phyloP scores from a whole-genome alignment of 1,284 basidiomycete species.

The Earliella scabrosa region DNA sequence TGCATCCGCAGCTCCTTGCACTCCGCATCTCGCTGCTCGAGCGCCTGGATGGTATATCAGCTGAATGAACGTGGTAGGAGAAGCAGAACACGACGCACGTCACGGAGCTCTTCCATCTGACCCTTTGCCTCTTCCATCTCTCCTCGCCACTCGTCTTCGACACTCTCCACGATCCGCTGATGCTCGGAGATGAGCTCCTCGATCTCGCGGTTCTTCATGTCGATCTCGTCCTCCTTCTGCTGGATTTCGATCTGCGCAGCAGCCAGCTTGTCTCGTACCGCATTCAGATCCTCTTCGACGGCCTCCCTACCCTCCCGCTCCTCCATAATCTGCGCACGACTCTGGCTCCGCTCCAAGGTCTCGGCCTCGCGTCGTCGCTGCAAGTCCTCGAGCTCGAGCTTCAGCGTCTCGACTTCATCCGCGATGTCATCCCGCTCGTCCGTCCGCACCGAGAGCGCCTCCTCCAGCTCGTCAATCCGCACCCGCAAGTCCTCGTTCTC shows the following conservation, averaged over 20 bases:
- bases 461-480: conserved; percentile 63
- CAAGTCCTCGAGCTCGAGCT: conserved; percentile 71
- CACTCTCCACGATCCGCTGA: conserved; percentile 64
- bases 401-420: conserved; percentile 65
- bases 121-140: conserved; percentile 74
- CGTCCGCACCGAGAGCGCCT: conserved; percentile 56
- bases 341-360: conserved; percentile 67
- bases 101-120: conserved; percentile 76
- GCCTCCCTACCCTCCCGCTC: conserved; percentile 73
- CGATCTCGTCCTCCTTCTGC: conserved; percentile 83
- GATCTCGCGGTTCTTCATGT: conserved; percentile 72
- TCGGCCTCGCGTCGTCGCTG: conserved; percentile 64
- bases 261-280: conserved; percentile 74
- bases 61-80: neutral
- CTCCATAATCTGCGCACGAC: conserved; percentile 69
- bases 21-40: conserved; percentile 77
- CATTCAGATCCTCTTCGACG: conserved; percentile 75
- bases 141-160: conserved; percentile 79
- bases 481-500: conserved; percentile 67
- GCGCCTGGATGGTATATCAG: conserved; percentile 47
- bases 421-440: conserved; percentile 75
- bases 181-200: conserved; percentile 72
- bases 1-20: conserved; percentile 74
- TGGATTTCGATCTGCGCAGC: conserved; percentile 81
- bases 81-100: conserved; percentile 50